Evolutionary conservation across 23 red algal genomes (phyloP).

Genomic region (Gracilaria caudata): DNA sequence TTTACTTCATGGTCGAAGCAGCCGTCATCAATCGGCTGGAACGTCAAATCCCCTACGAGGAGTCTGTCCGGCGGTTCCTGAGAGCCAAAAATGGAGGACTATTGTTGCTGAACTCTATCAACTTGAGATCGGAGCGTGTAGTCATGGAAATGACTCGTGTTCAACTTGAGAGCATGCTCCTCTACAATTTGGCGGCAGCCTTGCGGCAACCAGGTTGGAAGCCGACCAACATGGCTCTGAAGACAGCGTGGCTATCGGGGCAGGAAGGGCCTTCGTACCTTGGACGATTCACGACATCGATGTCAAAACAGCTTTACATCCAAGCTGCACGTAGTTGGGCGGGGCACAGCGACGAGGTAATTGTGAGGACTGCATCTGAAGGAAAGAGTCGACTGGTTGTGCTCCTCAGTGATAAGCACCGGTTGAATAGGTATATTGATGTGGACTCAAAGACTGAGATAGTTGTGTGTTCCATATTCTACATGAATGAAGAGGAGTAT

Average conservation of each 20-base stretch:
- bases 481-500: constrained; percentile 28
- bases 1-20: constrained; percentile 34
- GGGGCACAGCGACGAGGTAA: constrained; percentile 1
- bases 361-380: constrained; percentile 3
- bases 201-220: constrained; percentile 15
- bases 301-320: constrained; percentile 14
- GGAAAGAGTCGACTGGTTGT: constrained; percentile 32
- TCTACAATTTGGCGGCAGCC: not conserved
- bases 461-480: constrained; percentile 15
- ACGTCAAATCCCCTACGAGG: constrained; percentile 14
- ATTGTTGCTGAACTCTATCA: constrained; percentile 6
- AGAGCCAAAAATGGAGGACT: not conserved
- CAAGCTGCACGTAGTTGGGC: constrained; percentile 4
- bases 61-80: constrained; percentile 19
- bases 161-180: not conserved
- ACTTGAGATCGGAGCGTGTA: constrained; percentile 2
- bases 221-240: not conserved
- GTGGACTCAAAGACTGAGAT: constrained; percentile 6
- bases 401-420: not conserved
- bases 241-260: constrained; percentile 13
- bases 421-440: constrained; percentile 20
- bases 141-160: constrained; percentile 15
- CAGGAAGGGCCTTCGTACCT: not conserved
- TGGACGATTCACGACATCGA: constrained; percentile 16
- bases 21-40: constrained; percentile 32